Percentiles rank a stretch among this genome's conserved stretches.
Evolutionary conservation across 495 filamentous ascomycete genomes (phyloP).

Genomic region (Penicillium canescens): DNA sequence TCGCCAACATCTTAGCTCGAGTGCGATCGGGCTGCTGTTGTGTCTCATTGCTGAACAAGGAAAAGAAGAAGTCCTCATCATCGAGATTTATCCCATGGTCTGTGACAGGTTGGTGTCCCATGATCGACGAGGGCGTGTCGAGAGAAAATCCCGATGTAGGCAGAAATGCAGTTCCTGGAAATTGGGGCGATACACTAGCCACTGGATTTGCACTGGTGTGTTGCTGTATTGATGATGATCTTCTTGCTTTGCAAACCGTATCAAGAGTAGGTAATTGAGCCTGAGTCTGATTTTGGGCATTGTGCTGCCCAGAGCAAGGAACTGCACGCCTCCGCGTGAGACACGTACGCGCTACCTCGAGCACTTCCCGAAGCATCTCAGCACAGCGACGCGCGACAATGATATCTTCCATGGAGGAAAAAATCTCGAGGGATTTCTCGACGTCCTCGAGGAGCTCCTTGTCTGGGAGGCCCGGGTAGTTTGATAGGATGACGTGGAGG

Average conservation of each 20-base stretch:
- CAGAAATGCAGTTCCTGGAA: too few species aligned
- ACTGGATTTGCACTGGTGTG: too few species aligned
- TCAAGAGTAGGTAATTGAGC: too few species aligned
- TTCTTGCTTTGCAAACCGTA: too few species aligned
- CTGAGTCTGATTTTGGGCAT: too few species aligned
- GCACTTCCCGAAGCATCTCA: constrained; percentile 26
- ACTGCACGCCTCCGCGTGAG: constrained; percentile 6
- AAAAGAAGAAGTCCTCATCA: constrained; percentile 26
- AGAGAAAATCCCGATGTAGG: too few species aligned
- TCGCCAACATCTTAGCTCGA: constrained; percentile 24
- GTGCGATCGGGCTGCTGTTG: constrained; percentile 13
- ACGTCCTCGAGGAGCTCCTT: constrained; percentile 21
- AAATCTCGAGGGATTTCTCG: constrained; percentile 28
- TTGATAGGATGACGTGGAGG: constrained; percentile 14
- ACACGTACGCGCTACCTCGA: constrained; percentile 23
- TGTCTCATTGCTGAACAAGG: constrained; percentile 21
- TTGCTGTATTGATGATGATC: too few species aligned
- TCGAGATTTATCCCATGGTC: neutral
- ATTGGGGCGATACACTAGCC: too few species aligned
- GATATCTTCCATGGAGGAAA: constrained; percentile 29
- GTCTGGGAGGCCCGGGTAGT: constrained; percentile 10
- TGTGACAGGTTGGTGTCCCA: too few species aligned
- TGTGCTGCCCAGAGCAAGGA: too few species aligned
- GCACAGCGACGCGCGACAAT: constrained; percentile 28
- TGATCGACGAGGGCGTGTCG: too few species aligned